These are phyloP conservation scores for Dactylellina leptospora DNA, from an alignment of 2,329 filamentous ascomycete genomes.

Conservation along the genomic window DNA sequence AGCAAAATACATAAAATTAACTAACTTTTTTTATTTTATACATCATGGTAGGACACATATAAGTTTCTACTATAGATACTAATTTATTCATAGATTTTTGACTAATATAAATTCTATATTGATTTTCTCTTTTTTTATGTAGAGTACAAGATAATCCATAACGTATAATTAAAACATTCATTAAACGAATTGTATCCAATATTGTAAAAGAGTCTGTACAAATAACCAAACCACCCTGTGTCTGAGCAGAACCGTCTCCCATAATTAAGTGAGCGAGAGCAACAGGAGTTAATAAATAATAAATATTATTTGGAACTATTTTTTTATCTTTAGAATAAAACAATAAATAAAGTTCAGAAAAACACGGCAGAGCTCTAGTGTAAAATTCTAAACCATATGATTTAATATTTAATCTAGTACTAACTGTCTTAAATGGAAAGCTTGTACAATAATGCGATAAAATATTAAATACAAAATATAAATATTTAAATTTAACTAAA, in stretches of 20 bases:
- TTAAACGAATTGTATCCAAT: neutral
- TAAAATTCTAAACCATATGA: neutral
- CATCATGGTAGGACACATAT: neutral
- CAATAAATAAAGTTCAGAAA: conserved; percentile 8
- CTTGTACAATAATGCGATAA: neutral
- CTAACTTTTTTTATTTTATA: conserved; percentile 1
- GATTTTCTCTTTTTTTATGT: neutral
- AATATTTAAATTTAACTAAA: conserved; percentile 3
- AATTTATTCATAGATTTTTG: neutral
- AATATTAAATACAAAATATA: conserved; percentile 9
- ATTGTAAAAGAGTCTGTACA: neutral
- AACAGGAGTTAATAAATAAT: conserved; percentile 3
- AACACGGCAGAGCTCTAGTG: conserved; percentile 3
- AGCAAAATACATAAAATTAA: neutral
- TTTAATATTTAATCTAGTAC: neutral
- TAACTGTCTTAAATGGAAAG: neutral
- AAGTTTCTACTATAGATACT: neutral
- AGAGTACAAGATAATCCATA: neutral
- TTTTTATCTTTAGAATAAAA: conserved; percentile 2
- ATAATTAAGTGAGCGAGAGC: conserved; percentile 7
- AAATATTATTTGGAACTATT: conserved; percentile 8
- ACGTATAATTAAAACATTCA: neutral
- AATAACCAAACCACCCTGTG: neutral
- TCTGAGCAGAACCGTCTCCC: neutral
- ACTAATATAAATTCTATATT: neutral